phyloP scores from a whole-genome alignment of 164 flowering plant species.

The Paratinospora sagittata region DNA sequence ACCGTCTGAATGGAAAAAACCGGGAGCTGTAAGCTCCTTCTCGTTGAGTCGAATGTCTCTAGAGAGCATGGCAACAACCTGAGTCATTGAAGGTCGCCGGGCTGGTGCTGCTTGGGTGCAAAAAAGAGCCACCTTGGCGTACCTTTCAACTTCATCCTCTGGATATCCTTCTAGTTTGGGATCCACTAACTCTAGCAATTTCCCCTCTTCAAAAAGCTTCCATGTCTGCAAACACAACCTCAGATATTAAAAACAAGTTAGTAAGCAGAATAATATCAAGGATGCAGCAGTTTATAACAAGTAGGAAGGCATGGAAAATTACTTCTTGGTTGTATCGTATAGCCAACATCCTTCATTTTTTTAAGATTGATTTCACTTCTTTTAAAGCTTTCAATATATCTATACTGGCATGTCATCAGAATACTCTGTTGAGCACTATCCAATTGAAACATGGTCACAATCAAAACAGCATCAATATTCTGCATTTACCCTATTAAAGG shows the following conservation, averaged over 20 bases:
- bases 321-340: background rate
- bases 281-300: background rate
- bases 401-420: too few relatives aligned
- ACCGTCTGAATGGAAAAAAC: conserved; percentile 33
- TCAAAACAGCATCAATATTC: background rate
- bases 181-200: conserved; percentile 56
- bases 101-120: conserved; percentile 64
- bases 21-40: conserved; percentile 58
- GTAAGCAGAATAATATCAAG: background rate
- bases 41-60: conserved; percentile 54
- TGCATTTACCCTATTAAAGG: background rate
- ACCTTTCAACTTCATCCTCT: conserved; percentile 54
- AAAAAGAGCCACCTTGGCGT: conserved; percentile 68
- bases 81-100: conserved; percentile 65
- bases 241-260: too few relatives aligned
- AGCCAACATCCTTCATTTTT: too few relatives aligned
- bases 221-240: conserved; percentile 54
- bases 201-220: conserved; percentile 59
- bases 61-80: conserved; percentile 66
- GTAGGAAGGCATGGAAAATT: background rate
- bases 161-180: conserved; percentile 48
- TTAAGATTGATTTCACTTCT: too few relatives aligned
- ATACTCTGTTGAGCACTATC: background rate
- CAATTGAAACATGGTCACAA: background rate
- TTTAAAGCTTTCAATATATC: too few relatives aligned